Evolutionary conservation across 2,329 filamentous ascomycete species (phyloP), one percentile per base, ranked within the genome.

Genomic region (Nannizziopsis arthrosporioides): DNA sequence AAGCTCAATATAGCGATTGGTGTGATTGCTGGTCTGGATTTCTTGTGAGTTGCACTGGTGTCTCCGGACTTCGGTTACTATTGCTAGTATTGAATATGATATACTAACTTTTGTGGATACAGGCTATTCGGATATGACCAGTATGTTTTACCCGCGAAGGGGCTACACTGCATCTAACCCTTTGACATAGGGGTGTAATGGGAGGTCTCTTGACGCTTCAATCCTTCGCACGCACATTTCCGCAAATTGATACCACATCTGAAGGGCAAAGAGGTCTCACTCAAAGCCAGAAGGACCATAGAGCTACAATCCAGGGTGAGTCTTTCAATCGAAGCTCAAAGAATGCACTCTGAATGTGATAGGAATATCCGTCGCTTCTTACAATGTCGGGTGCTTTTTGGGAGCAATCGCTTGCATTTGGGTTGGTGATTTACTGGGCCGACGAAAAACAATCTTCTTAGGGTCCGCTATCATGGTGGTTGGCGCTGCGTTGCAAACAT

Each of bases 21-120:
- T 53, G 67, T 80, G n/a, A 75, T 86, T 57, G 83, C 83, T 50
- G 83, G 82, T 58, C 76, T 81, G 43, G 82, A 85, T 64, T 85
- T 85, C 61, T 68, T 84, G 54, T 78, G 41, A 17, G 50, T 38
- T 30, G 14, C 11, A 14, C 15, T 10, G 37, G 37, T 3, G 7
- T 27, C 22, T 27, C 7, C 22, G 7, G 22, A 27, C 22, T 27
- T 7, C 22, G 7, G 7, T 27, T 27, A 27, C 7, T 27, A 27
- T 27, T 27, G n/a, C 22, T 27, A 42, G 10, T 11, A 11, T 10
- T 4, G 14, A 14, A 4, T 14, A 42, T 14, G 18, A 31, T 22
- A 9, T 40, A 35, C 34, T 47, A 32, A 47, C n/a, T n/a, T 27
- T 27, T 31, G 18, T 3, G n/a, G 8, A 8, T 40, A 22, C 54